These are phyloP conservation scores for Aspergillus hancockii DNA, from an alignment of 495 filamentous ascomycete species.

Conservation along the genomic window DNA sequence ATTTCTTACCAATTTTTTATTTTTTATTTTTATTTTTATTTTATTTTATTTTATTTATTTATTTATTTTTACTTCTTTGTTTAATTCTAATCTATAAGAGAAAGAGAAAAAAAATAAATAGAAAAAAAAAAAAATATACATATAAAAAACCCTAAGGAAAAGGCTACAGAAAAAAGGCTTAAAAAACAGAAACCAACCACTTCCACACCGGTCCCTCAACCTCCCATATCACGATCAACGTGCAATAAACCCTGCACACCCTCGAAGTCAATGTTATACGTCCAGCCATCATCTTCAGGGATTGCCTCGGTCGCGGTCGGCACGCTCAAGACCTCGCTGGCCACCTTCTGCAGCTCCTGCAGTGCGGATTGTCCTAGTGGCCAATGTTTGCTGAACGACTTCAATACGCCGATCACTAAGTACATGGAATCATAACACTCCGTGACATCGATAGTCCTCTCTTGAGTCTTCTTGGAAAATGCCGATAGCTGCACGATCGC, in stretches of 20 bases:
- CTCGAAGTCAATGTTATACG: neutral
- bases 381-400: constrained; percentile 1
- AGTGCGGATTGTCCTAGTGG: neutral
- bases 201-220: too few relatives aligned
- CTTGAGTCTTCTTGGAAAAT: neutral
- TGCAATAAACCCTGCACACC: neutral
- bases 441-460: neutral
- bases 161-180: too few relatives aligned
- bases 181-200: too few relatives aligned
- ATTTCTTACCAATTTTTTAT: too few relatives aligned
- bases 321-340: neutral
- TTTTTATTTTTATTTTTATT: neutral
- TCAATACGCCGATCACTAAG: neutral
- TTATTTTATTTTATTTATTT: neutral
- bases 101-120: neutral
- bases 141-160: too few relatives aligned
- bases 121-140: too few relatives aligned
- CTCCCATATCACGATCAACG: neutral
- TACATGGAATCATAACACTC: constrained; percentile 4
- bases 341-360: constrained; percentile 1
- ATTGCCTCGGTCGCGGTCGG: neutral
- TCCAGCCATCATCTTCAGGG: neutral
- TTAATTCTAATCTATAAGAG: too few relatives aligned
- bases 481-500: constrained; percentile 1
- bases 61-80: neutral